Base-by-base conservation (phyloP, 495 filamentous ascomycete genomes). In the Neohortaea acidophila region DNA sequence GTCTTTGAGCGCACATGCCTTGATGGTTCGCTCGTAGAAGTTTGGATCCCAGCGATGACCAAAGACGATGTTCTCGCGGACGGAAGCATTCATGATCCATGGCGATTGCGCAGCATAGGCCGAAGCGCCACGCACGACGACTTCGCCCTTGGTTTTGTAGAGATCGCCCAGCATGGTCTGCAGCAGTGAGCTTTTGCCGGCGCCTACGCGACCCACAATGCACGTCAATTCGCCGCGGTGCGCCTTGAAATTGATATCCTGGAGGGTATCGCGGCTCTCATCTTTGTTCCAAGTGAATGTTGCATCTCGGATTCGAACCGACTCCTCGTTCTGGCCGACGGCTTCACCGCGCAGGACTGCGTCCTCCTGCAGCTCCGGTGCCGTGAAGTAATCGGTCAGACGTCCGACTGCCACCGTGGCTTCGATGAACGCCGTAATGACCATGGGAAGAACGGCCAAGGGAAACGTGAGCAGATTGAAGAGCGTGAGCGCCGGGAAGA, bases 31-130 rank as follows among this genome's bases (percentile, higher is more conserved):
- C 31, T 94, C 83, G 57, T 99, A 99, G 62, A 99, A 99, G 33
- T 72, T 63, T 2, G 89, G 81, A 61, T 99, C 87, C 67, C 81
- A 96, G 27, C 84, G 76, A 61, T 96, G 83, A 4, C 91, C 91
- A 53, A 99, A 99, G 5, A 94, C 68, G 51, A 99, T 94, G 51
- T 99, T 99, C 48, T 99, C 91, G 38, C 79, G 77, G 20, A 96
- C 85, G 32, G 78, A 89, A 5, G 91, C 87, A 51, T 96, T 99
- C 86, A 94, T 96, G 25, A 99, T 77, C 87, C 91, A 99, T 18
- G 84, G 58, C 48, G 79, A 71, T 57, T 99, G 91, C 15, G 84
- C 79, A 46, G 91, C 91, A 53, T 94, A 99, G 4, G 91, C 91
- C 15, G 79, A 69, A 11, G 66, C 68, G 13, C 91, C 91, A 44